Base-by-base conservation (phyloP, 2,329 filamentous ascomycete genomes). In the Fusarium torreyae region DNA sequence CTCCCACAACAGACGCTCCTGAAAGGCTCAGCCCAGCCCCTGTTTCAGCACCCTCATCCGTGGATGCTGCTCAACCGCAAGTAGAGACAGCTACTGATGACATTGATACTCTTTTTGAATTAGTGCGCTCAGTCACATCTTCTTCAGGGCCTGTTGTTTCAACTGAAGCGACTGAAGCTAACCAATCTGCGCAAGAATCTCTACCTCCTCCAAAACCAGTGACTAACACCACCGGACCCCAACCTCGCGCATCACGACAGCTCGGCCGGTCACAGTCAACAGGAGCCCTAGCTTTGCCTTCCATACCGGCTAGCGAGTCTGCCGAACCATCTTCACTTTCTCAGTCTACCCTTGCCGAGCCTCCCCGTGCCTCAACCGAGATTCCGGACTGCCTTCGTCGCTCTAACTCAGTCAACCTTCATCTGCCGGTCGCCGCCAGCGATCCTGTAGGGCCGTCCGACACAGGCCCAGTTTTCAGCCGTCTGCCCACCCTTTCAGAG, bases 261-360 rank as follows among this genome's bases (percentile, higher is more conserved):
- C 49, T 81, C 4, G 70, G 69, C 36, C 74, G 80, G 38, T 82
- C 80, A 28, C 79, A 82, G 18, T 82, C 80, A 3, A 74, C 79
- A 5, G 80, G 81, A 1, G 73, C 79, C 15, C 63, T 83, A 39
- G 76, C 74, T 34, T 66, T 82, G 9, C 79, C 81, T n/a, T 62
- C 70, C 18, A 67, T 79, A 20, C 76, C 79, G 11, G 83, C 84
- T 5, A 89, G 86, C 67, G 88, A 89, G 60, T 85, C 87, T 11
- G 76, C 77, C 24, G 77, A 81, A 2, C 83, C 83, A 20, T 83
- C 79, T 6, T 75, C 76, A 70, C 81, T 76, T 77, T 85, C 79
- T 4, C 76, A 77, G 28, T 71, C 68, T 18, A 57, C 58, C 6
- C 6, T 61, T 28, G 66, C 63, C 10, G 70, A 75, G 18, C 53